phyloP scores from a whole-genome alignment of 108 stramenopile species.

The Cyclotella kingstonii region DNA sequence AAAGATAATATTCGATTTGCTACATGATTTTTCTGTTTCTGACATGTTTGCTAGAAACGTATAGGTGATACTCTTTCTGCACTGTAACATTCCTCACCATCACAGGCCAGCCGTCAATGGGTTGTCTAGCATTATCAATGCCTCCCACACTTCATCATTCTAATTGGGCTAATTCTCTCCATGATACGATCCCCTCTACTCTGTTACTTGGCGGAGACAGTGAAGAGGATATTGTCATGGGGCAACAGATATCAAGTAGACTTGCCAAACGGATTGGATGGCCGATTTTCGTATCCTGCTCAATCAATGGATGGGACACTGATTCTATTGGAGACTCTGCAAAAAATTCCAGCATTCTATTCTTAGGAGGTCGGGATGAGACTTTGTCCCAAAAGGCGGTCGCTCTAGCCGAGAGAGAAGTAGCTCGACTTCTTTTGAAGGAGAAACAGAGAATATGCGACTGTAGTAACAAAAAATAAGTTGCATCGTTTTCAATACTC shows the following conservation, averaged over 20 bases:
- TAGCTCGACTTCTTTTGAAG: constrained; percentile 28
- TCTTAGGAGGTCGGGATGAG: constrained; percentile 34
- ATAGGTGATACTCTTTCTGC: no score
- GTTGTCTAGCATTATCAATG: constrained; percentile 62
- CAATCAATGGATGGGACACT: constrained; percentile 32
- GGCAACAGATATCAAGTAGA: constrained; percentile 60
- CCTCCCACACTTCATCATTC: constrained; percentile 53
- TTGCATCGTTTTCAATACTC: no score
- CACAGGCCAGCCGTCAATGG: constrained; percentile 59
- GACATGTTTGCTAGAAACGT: background rate
- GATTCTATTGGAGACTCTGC: background rate
- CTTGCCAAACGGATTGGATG: constrained; percentile 49
- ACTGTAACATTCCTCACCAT: background rate
- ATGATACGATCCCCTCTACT: constrained; percentile 29
- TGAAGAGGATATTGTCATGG: constrained; percentile 65
- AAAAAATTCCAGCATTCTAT: background rate
- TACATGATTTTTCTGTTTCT: background rate
- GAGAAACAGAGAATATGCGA: constrained; percentile 20
- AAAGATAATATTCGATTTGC: no score
- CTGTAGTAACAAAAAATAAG: no score
- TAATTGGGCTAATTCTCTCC: constrained; percentile 20
- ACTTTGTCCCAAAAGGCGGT: constrained; percentile 43
- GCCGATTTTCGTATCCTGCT: constrained; percentile 74
- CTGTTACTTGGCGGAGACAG: constrained; percentile 65
- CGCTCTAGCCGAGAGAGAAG: constrained; percentile 64